Evolutionary conservation across 768 basidiomycete genomes (phyloP), one percentile per base, ranked within the genome.

Genomic region (Suillus bovinus): DNA sequence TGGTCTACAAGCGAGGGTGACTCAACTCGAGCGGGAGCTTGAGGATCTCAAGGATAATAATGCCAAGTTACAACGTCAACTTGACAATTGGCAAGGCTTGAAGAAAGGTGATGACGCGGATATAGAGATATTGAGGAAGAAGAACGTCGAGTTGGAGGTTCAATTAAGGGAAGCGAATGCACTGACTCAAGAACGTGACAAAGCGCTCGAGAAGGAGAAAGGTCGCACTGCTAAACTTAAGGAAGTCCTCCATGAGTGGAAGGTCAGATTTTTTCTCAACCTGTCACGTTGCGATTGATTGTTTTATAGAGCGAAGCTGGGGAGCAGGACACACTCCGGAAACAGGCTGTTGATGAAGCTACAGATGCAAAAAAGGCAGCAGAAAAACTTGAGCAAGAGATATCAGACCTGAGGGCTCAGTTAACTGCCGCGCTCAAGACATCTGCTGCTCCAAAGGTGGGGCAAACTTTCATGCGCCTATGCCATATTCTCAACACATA

Each of bases 31-130:
- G 62, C 81, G 80, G 50, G 70, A 78, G 38, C 82, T 86, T 59
- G 82, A 84, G 46, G 88, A 90, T 44, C 79, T 85, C 27, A 82
- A 84, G 63, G 82, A 85, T 7, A 79, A 80, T 11, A 82, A 81
- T 54, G 73, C 74, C 5, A 82, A 88, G 46, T 76, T 91, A 41
- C 80, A 82, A 56, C 81, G 82, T 17, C 90, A 93, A 66, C 75
- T 92, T 10, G 82, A 83, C 46, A 84, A 87, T 68, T 91, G 88
- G 89, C 81, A 89, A 68, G 80, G 72, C 31, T 72, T 90, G 20
- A 91, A 91, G 68, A 85, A 77, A 31, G 86, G 84, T 54, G 88
- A 85, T 53, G 85, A 81, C 13, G 82, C 78, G 20, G 86, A 89
- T 36, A 77, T 81, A 10, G 89, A 87, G 58, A 71, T 75, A 7